These are phyloP conservation scores for Diddensiella caesifluorescens DNA, from an alignment of 805 yeast species.

Conservation along the genomic window DNA sequence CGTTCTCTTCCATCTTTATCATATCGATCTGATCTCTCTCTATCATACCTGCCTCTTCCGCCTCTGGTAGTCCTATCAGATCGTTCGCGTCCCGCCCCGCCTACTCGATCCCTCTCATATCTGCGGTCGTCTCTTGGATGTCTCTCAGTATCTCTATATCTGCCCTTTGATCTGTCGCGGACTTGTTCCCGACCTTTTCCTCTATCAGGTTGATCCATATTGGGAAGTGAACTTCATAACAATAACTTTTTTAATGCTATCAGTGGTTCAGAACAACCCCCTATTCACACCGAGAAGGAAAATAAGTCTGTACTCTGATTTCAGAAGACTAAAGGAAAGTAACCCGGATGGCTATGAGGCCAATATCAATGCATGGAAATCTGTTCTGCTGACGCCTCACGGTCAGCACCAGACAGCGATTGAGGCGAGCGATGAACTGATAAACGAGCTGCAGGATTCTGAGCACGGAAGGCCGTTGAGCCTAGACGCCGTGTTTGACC, in stretches of 20 bases:
- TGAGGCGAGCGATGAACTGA: slow-evolving; percentile 23
- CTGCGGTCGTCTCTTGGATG: background rate
- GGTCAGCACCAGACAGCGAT: slow-evolving; percentile 26
- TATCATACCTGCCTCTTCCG: too few relatives aligned
- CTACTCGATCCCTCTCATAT: background rate
- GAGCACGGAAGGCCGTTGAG: slow-evolving; percentile 30
- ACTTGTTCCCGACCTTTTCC: background rate
- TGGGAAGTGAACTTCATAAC: background rate
- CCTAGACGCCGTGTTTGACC: slow-evolving; percentile 28
- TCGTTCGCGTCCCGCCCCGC: background rate
- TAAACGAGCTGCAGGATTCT: slow-evolving; percentile 23
- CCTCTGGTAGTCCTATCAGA: background rate
- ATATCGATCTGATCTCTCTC: too few relatives aligned
- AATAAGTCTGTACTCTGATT: slow-evolving; percentile 46
- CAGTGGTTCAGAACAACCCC: slow-evolving; percentile 20
- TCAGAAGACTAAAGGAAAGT: slow-evolving; percentile 37
- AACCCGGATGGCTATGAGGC: slow-evolving; percentile 49
- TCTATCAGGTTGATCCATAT: background rate
- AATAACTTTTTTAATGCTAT: background rate
- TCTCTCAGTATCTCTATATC: background rate
- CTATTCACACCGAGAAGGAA: slow-evolving; percentile 39
- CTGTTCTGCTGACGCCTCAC: slow-evolving; percentile 31
- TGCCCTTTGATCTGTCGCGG: background rate
- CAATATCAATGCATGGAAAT: slow-evolving; percentile 44
- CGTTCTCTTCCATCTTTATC: too few relatives aligned